Evolutionary conservation across 2,329 filamentous ascomycete genomes (phyloP).

Genomic region (Colletotrichum godetiae): DNA sequence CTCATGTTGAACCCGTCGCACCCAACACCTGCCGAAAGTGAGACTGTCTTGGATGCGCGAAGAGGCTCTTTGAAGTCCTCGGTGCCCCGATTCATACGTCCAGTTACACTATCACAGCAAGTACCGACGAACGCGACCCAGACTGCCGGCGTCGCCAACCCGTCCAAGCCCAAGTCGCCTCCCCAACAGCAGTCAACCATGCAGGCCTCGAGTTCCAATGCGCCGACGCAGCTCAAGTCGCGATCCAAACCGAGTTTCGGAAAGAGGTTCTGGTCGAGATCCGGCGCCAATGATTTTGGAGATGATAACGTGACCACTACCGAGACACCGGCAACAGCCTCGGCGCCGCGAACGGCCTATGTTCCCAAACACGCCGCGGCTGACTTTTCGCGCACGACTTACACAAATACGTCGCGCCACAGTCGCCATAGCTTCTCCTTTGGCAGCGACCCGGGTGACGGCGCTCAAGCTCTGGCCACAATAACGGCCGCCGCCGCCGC

Average conservation of each 20-base stretch:
- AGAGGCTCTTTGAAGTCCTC: not conserved
- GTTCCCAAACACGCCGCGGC: conserved; percentile 44
- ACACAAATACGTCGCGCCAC: conserved; percentile 34
- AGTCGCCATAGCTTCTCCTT: conserved; percentile 22
- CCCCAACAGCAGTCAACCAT: not conserved
- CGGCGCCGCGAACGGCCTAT: conserved; percentile 35
- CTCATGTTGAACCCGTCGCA: conserved; percentile 4
- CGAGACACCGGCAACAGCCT: not conserved
- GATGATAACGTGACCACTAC: conserved; percentile 1
- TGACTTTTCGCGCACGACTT: conserved; percentile 42
- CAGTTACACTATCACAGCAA: conserved; percentile 5
- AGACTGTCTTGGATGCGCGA: conserved; percentile 9
- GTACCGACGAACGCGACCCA: not conserved
- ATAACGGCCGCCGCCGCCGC: not conserved
- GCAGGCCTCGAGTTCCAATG: not conserved
- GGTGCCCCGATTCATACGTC: conserved; percentile 23
- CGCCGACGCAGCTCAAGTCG: conserved; percentile 18
- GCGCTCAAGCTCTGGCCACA: not conserved
- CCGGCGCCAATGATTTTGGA: conserved; percentile 33
- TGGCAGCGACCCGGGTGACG: not conserved
- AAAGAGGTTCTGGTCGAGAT: conserved; percentile 35
- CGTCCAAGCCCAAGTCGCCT: not conserved
- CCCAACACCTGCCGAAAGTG: not conserved
- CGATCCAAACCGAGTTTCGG: conserved; percentile 31
- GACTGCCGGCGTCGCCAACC: not conserved